These are phyloP conservation scores for Neurospora terricola DNA, from an alignment of 495 filamentous ascomycete species.

Conservation along the genomic window DNA sequence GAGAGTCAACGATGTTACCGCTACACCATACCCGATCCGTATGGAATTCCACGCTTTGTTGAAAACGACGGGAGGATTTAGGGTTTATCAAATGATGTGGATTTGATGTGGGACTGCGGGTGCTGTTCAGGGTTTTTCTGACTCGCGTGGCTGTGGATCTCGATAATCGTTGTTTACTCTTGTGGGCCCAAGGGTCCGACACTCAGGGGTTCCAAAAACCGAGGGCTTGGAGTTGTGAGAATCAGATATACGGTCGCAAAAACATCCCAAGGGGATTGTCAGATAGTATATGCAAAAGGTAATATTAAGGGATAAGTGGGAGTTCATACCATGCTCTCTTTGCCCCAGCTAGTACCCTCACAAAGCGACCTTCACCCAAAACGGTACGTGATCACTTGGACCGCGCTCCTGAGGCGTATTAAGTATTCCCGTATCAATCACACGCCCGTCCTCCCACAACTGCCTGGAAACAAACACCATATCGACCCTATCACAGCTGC, in stretches of 20 bases:
- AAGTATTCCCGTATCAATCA: slow-evolving; percentile 22
- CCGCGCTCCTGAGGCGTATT: slow-evolving; percentile 25
- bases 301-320: background rate
- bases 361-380: slow-evolving; percentile 17
- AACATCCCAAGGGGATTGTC: background rate
- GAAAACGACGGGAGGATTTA: background rate
- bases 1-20: background rate
- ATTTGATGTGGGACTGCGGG: background rate
- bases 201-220: background rate
- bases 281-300: background rate
- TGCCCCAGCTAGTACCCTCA: background rate
- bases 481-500: slow-evolving; percentile 30
- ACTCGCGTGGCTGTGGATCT: background rate
- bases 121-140: background rate
- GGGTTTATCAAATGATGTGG: background rate
- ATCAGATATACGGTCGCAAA: background rate
- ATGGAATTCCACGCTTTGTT: background rate
- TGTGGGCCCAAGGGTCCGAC: background rate
- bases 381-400: slow-evolving; percentile 27
- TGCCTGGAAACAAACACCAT: slow-evolving; percentile 20
- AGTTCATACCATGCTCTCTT: background rate
- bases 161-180: background rate
- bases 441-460: slow-evolving; percentile 7
- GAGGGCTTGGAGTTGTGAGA: background rate
- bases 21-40: background rate